Evolutionary conservation across 2,329 filamentous ascomycete species (phyloP).

Genomic region (Rasamsonia emersonii): DNA sequence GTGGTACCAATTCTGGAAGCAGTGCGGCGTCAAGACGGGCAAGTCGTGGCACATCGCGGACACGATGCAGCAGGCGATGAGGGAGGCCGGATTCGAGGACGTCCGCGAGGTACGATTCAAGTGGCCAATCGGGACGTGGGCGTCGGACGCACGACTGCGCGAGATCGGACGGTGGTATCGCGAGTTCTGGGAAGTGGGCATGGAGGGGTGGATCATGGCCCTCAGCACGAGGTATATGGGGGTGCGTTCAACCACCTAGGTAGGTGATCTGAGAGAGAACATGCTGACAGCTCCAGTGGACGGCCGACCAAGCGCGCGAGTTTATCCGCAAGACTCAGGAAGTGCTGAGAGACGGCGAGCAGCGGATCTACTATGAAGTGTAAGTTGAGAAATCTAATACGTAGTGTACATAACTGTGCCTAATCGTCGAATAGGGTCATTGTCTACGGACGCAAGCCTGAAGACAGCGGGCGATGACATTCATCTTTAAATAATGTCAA

Average conservation of each 20-base stretch:
- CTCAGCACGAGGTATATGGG: slow-evolving; percentile 18
- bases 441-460: slow-evolving; percentile 7
- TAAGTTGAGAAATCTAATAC: slow-evolving; percentile 7
- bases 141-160: slow-evolving; percentile 11
- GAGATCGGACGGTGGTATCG: slow-evolving; percentile 16
- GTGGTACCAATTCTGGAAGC: slow-evolving; percentile 11
- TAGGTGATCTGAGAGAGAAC: neutral
- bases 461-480: neutral
- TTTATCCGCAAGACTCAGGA: slow-evolving; percentile 13
- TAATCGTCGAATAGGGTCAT: slow-evolving; percentile 4
- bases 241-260: slow-evolving; percentile 8
- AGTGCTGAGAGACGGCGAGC: slow-evolving; percentile 9
- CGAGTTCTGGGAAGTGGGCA: slow-evolving; percentile 17
- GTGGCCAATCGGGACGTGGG: slow-evolving; percentile 17
- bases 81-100: slow-evolving; percentile 17
- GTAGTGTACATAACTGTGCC: neutral
- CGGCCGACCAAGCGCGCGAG: slow-evolving; percentile 17
- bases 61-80: slow-evolving; percentile 18
- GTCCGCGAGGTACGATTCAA: slow-evolving; percentile 18
- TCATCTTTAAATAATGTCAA: neutral
- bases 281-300: slow-evolving; percentile 16
- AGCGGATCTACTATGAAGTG: slow-evolving; percentile 16
- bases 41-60: slow-evolving; percentile 15
- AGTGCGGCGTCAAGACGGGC: slow-evolving; percentile 20
- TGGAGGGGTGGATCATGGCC: slow-evolving; percentile 22